Evolutionary conservation across 495 filamentous ascomycete genomes (phyloP), one percentile per base, ranked within the genome.

Genomic region (Aspergillus cavernicola): DNA sequence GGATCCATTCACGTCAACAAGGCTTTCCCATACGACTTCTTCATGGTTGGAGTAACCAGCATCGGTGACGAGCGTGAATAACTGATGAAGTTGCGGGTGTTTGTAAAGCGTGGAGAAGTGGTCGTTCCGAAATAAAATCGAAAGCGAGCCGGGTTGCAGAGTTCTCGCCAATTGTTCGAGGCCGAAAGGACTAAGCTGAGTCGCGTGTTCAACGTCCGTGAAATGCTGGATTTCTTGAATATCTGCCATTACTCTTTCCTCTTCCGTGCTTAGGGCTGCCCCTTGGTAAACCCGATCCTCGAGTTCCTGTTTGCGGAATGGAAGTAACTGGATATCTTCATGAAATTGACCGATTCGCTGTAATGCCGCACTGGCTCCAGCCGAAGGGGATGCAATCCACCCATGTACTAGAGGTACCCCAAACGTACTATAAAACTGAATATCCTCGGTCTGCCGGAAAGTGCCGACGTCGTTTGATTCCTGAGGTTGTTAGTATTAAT

Each of bases 111-210:
- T 97, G 24, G 86, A 86, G 63, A 98, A 98, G 69, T 98, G 93
- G 60, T 97, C 92, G 56, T 98, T 98, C 28, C 93, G 82, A 73
- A 98, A 98, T 2, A 97, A 69, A 42, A 98, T 97, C 0, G 87
- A 88, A 7, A 95, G 76, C 0, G 85, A 81, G 2, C 89, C 90
- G 0, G 89, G 87, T 12, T 74, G 69, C 39, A 96, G 67, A 6
- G 70, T 77, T 38, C 80, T 77, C 2, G 72, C 73, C 11, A 98
- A 81, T 4, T 85, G 80, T 5, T 85, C 76, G 1, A 98, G 80
- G 0, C 93, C 93, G 68, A 85, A 87, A 2, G 78, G 67, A 2
- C 92, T 97, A 5, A 97, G 76, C 60, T 98, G 93, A 0, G 93
- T 97, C 18, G 88, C 85, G 45, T 87, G 89, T 12, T 76, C 79